Base-by-base conservation (phyloP, 2,329 filamentous ascomycete genomes). In the Fusarium transvaalense region DNA sequence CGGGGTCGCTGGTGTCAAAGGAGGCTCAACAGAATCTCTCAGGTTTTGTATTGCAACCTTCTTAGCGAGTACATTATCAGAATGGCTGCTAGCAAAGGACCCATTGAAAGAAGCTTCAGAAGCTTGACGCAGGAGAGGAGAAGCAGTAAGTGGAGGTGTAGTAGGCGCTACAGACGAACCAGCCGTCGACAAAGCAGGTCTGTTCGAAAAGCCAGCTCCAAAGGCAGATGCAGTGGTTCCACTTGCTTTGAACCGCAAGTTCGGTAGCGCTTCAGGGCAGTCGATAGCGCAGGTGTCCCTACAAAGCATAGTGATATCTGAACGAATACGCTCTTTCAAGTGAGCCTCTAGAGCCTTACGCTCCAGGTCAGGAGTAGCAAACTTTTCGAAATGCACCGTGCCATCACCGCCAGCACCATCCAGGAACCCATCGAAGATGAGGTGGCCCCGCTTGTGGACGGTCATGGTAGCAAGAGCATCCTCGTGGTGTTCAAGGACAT, bases 381-480 rank as follows among this genome's bases (percentile, higher is more conserved):
- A 80, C 17, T 69, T 59, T 46, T 79, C 79, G 45, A 71, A 74
- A 23, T 68, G 73, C 23, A 70, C 75, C 10, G 71, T 69, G 17
- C 73, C 75, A 37, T 80, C 78, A 10, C 68, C 69, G n/a, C 82
- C 79, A 14, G 72, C 71, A 15, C 72, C 72, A 35, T 75, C 72
- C 32, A 74, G 72, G 62, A 75, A 74, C 25, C 72, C 72, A 52
- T 74, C 72, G 23, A 66, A 74, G 21, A 87, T 79, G 23, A 85
- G 79, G 57, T 87, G 85, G 1, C 85, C 85, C 42, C 85, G 81
- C 71, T 87, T 87, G 66, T 84, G 79, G 9, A 82, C 81, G 4
- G 79, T 81, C 72, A 87, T 76, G 23, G 80, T 83, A 51, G 72
- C 72, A 29, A 86, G 78, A 7, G 82, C 79, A 38, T 81, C 78